A percentile compares a stretch with the other conserved stretches of the same genome.
These are phyloP conservation scores for Spathaspora sp. DNA, from an alignment of 1,139 yeast species.

Conservation along the genomic window DNA sequence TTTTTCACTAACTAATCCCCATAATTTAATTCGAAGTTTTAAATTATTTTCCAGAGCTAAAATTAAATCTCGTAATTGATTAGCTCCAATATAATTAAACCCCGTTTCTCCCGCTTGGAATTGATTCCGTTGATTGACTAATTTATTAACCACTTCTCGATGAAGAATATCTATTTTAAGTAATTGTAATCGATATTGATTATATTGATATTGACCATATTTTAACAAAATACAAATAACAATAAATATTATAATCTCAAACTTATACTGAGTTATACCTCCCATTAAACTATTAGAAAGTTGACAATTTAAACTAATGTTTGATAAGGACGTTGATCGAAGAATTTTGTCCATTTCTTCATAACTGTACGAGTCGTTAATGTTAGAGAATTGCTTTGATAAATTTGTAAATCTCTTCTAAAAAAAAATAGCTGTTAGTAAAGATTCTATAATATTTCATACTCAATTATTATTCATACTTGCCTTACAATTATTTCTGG, in stretches of 20 bases:
- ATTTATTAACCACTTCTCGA: conserved; percentile 45
- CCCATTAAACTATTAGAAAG: conserved; percentile 54
- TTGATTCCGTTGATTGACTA: conserved; percentile 42
- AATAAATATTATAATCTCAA: conserved; percentile 24
- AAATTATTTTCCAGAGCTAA: conserved; percentile 47
- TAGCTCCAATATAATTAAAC: conserved; percentile 60
- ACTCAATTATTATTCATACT: conserved; percentile 34
- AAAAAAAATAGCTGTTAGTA: conserved; percentile 23
- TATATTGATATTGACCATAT: conserved; percentile 31
- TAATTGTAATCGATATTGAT: conserved; percentile 30
- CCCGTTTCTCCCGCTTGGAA: conserved; percentile 23
- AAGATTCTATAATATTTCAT: neutral
- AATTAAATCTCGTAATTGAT: conserved; percentile 74
- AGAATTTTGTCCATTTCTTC: conserved; percentile 45
- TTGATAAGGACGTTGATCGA: conserved; percentile 73
- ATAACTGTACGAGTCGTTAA: conserved; percentile 30
- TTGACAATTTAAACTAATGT: conserved; percentile 62
- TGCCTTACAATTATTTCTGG: conserved; percentile 79
- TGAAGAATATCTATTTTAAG: conserved; percentile 35
- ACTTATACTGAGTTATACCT: conserved; percentile 46
- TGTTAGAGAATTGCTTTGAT: conserved; percentile 22
- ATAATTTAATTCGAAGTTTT: conserved; percentile 48
- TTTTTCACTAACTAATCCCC: conserved; percentile 60
- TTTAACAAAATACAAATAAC: conserved; percentile 22
- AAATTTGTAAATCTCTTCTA: conserved; percentile 33